phyloP scores from a whole-genome alignment of 805 yeast genomes.

The Torulaspora indica region DNA sequence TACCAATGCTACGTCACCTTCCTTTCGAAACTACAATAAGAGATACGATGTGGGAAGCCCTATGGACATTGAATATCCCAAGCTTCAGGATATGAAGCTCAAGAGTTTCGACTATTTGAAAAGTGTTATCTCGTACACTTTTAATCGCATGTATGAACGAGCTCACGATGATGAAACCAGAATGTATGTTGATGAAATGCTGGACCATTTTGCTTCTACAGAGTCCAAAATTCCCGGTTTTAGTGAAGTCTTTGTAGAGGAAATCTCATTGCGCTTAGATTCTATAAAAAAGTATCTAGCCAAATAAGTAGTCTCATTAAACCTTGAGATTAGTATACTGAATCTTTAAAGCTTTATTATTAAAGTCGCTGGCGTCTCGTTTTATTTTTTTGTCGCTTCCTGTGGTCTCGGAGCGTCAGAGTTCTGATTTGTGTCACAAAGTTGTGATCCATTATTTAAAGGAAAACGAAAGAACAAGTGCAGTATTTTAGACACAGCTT shows the following conservation, averaged over 20 bases:
- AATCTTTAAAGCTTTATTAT: neutral
- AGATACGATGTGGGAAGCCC: constrained; percentile 21
- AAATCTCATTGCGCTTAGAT: constrained; percentile 43
- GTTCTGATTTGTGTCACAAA: constrained; percentile 1
- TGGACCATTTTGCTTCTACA: constrained; percentile 39
- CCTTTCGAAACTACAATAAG: constrained; percentile 20
- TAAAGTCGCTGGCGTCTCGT: too few species aligned
- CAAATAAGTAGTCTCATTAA: constrained; percentile 5
- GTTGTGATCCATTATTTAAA: neutral
- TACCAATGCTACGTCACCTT: constrained; percentile 23
- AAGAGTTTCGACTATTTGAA: constrained; percentile 37
- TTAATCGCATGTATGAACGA: constrained; percentile 46
- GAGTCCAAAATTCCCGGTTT: constrained; percentile 60
- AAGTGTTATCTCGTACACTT: constrained; percentile 43
- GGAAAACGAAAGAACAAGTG: neutral
- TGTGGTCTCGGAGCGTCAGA: neutral
- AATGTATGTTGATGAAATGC: constrained; percentile 42
- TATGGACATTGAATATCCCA: constrained; percentile 20
- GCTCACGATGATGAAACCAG: constrained; percentile 50
- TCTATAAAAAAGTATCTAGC: constrained; percentile 24
- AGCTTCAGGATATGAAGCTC: constrained; percentile 16
- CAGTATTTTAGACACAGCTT: neutral
- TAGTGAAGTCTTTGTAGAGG: constrained; percentile 62
- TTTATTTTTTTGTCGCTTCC: neutral
- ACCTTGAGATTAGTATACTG: neutral